A percentile compares a stretch with the other conserved stretches of the same genome.
Conservation (phyloP, 257 asterid species). For the Solanum rostratum region DNA sequence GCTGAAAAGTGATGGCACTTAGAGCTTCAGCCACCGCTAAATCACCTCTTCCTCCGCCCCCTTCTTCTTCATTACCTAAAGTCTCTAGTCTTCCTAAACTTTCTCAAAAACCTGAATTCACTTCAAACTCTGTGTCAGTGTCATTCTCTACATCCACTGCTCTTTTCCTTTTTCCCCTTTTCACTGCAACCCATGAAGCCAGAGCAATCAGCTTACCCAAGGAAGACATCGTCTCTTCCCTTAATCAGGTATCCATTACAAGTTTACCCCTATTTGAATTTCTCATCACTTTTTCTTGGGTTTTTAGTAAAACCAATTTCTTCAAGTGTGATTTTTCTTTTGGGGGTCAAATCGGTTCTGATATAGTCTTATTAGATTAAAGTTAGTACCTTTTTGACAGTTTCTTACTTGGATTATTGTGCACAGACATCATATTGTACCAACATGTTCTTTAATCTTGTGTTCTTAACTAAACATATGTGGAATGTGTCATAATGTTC, state of each 20-base stretch:
- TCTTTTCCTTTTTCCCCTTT: slow-evolving; percentile 49
- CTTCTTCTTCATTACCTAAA: slow-evolving; percentile 18
- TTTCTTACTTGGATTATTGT: neutral
- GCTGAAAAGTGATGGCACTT: slow-evolving; percentile 50
- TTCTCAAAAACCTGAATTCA: slow-evolving; percentile 16
- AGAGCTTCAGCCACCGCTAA: slow-evolving; percentile 72
- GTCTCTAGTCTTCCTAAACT: slow-evolving; percentile 14
- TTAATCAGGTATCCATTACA: slow-evolving; percentile 45
- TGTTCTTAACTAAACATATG: no score
- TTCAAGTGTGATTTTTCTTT: neutral
- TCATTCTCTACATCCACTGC: slow-evolving; percentile 49
- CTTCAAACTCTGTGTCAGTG: slow-evolving; percentile 10
- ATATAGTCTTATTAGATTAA: neutral
- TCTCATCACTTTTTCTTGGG: slow-evolving; percentile 1
- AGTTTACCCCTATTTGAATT: neutral
- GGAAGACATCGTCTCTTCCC: slow-evolving; percentile 78
- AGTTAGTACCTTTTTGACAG: neutral
- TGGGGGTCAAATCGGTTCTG: neutral
- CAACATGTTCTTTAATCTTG: neutral
- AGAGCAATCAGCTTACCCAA: slow-evolving; percentile 60
- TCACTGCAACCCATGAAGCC: slow-evolving; percentile 52
- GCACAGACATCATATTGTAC: neutral
- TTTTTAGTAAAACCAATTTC: neutral
- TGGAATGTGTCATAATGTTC: neutral
- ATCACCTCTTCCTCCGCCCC: slow-evolving; percentile 29